Base-by-base conservation (phyloP, 1,139 yeast species). In the Protomyces pachydermus region DNA sequence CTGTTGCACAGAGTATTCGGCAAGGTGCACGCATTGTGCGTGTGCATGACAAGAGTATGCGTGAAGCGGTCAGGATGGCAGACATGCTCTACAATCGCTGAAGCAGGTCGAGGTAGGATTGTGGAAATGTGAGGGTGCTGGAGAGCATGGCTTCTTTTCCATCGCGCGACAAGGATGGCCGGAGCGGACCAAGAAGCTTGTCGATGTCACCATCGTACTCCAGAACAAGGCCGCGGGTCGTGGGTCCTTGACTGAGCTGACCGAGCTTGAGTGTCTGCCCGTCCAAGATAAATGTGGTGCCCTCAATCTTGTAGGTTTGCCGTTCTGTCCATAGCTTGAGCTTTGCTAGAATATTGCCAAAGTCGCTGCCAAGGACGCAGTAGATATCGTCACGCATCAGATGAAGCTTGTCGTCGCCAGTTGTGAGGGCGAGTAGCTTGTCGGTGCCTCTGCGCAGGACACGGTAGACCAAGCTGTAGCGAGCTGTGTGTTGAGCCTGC, bases 1-100 rank as follows among this genome's bases (percentile, higher is more conserved):
- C 91, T 0, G 82, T 88, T 0, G 82, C 88, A 68, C 86, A 95
- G 0, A 82, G 93, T 69, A 81, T 91, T 50, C 85, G 86, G 25
- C 87, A 83, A 70, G 85, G 86, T 1, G 80, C 90, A 0, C 95
- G 91, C 72, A 86, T 93, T 45, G 88, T 93, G 1, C 78, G 99
- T 63, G 96, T 91, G 2, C 99, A 93, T 74, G 96, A 93, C 73
- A 78, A 76, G 65, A 87, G 83, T 67, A 84, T 86, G 72, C 78
- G 79, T 54, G 86, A 89, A 71, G 87, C 86, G 8, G 80, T 84
- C 28, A 74, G 77, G 45, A 79, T 88, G 68, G 91, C 91, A 6
- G 97, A 93, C 77, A 93, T 95, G 0, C 54, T 58, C n/a, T 58
- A 58, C 28, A 25, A 10, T 10, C 39, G 46, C 38, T 20, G 28